Evolutionary conservation across 805 yeast genomes (phyloP).

Genomic region (Saccharomycopsis oosterbeekiorum): DNA sequence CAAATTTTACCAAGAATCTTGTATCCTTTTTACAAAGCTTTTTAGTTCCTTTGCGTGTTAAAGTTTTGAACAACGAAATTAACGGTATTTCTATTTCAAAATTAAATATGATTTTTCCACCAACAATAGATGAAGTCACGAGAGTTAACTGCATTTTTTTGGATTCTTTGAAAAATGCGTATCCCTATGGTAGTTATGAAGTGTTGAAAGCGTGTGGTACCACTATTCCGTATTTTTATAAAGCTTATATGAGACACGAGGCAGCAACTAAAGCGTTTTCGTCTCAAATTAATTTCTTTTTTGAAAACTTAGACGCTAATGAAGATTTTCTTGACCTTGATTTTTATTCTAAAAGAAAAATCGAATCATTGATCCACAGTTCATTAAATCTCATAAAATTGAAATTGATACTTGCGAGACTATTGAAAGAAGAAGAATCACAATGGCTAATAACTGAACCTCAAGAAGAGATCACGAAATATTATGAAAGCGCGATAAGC

Average conservation of each 20-base stretch:
- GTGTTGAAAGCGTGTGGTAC: conserved; percentile 70
- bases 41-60: conserved; percentile 66
- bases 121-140: conserved; percentile 90
- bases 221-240: conserved; percentile 82
- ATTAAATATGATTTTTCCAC: conserved; percentile 78
- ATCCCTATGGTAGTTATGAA: conserved; percentile 64
- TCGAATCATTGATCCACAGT: conserved; percentile 55
- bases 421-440: conserved; percentile 31
- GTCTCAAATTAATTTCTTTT: conserved; percentile 33
- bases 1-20: conserved; percentile 59
- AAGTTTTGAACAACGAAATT: conserved; percentile 46
- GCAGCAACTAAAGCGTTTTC: conserved; percentile 73
- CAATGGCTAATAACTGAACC: background rate
- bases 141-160: conserved; percentile 78
- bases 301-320: conserved; percentile 28
- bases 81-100: conserved; percentile 48
- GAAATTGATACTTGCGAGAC: conserved; percentile 56
- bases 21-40: conserved; percentile 71
- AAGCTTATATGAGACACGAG: conserved; percentile 88
- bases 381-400: conserved; percentile 63
- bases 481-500: conserved; percentile 44
- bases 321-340: conserved; percentile 17
- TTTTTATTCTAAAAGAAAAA: conserved; percentile 38
- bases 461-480: conserved; percentile 21
- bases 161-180: conserved; percentile 61